Evolutionary conservation across 2,329 filamentous ascomycete genomes (phyloP).

Genomic region (Talaromyces marneffei): DNA sequence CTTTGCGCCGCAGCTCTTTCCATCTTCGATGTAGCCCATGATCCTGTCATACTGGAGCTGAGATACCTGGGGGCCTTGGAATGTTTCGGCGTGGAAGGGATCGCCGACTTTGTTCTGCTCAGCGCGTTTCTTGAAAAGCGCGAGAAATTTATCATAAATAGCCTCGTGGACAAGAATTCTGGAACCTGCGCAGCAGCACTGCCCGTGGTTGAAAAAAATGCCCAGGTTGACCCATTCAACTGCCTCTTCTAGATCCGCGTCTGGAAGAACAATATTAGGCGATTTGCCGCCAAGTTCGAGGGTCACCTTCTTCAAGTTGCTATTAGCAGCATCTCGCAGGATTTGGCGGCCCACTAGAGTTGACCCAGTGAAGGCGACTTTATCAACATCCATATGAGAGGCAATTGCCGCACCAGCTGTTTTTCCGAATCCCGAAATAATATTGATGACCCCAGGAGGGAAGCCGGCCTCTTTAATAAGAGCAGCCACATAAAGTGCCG

Average conservation of each 20-base stretch:
- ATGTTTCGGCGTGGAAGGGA: constrained; percentile 70
- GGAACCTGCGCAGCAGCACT: constrained; percentile 55
- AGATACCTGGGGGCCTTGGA: constrained; percentile 84
- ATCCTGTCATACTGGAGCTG: constrained; percentile 83
- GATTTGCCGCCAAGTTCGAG: constrained; percentile 63
- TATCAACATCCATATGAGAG: constrained; percentile 59
- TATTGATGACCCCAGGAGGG: constrained; percentile 57
- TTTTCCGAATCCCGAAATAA: constrained; percentile 70
- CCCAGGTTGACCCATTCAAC: constrained; percentile 60
- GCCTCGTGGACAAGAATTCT: constrained; percentile 80
- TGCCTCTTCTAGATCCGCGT: constrained; percentile 61
- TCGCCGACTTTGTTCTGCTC: constrained; percentile 72
- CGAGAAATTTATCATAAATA: constrained; percentile 82
- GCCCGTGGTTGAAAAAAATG: constrained; percentile 57
- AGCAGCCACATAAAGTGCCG: constrained; percentile 54
- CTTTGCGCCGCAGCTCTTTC: constrained; percentile 60
- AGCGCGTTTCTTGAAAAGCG: constrained; percentile 71
- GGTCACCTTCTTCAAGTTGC: constrained; percentile 61
- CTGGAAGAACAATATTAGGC: constrained; percentile 57
- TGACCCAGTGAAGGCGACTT: constrained; percentile 59
- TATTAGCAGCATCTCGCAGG: constrained; percentile 57
- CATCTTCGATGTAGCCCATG: constrained; percentile 69
- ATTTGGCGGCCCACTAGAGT: constrained; percentile 56
- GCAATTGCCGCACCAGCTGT: constrained; percentile 64
- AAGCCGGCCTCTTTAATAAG: constrained; percentile 57